Percentiles rank a stretch among this genome's conserved stretches.
Evolutionary conservation across 2,329 filamentous ascomycete genomes (phyloP).

Genomic region (Beauveria sp.): DNA sequence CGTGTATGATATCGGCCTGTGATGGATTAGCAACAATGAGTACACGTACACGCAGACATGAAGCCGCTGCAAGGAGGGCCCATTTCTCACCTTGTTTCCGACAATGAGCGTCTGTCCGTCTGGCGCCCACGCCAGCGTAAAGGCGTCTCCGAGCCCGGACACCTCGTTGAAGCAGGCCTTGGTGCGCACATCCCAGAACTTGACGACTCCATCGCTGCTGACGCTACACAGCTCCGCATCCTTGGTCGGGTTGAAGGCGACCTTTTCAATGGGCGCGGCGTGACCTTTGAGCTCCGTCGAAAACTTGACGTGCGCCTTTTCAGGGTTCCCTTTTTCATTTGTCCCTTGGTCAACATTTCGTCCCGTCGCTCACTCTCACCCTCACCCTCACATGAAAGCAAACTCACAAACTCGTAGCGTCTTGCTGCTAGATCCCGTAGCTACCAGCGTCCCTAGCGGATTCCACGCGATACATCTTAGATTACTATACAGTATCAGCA

Average conservation of each 20-base stretch:
- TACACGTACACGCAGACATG: background rate
- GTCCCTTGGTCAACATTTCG: background rate
- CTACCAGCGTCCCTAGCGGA: slow-evolving; percentile 72
- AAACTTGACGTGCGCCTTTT: slow-evolving; percentile 64
- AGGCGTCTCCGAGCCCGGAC: slow-evolving; percentile 57
- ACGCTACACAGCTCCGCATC: slow-evolving; percentile 72
- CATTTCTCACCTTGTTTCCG: slow-evolving; percentile 56
- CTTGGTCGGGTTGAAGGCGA: slow-evolving; percentile 70
- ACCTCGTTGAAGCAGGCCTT: slow-evolving; percentile 65
- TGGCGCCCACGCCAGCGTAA: slow-evolving; percentile 67
- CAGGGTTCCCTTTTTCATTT: slow-evolving; percentile 57
- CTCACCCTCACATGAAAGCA: too few relatives aligned
- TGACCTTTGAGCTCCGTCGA: slow-evolving; percentile 70
- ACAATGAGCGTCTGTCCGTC: slow-evolving; percentile 63
- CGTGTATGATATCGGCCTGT: slow-evolving; percentile 54
- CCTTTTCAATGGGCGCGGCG: slow-evolving; percentile 59
- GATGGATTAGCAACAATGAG: background rate
- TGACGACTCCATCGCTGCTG: slow-evolving; percentile 64
- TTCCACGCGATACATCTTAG: slow-evolving; percentile 85
- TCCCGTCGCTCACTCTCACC: background rate
- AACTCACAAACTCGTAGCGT: slow-evolving; percentile 64
- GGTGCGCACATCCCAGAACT: slow-evolving; percentile 73
- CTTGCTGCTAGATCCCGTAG: slow-evolving; percentile 66
- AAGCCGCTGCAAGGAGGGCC: too few relatives aligned
- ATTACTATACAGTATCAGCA: slow-evolving; percentile 32